A percentile compares a stretch with the other conserved stretches of the same genome.
These are phyloP conservation scores for Neolentinus lepideus DNA, from an alignment of 1,284 basidiomycete genomes.

Conservation along the genomic window DNA sequence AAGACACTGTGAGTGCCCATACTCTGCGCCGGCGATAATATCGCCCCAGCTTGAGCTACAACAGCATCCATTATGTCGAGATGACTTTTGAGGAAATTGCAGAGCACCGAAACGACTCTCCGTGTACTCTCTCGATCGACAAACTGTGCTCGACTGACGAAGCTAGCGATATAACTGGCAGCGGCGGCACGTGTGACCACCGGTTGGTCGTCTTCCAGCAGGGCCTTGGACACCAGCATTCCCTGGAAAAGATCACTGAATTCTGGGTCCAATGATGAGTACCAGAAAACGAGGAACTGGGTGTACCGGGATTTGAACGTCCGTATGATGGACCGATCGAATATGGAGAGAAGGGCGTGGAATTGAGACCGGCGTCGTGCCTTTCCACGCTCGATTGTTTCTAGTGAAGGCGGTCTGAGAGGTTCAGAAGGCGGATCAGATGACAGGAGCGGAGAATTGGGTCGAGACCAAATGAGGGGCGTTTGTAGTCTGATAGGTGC, in stretches of 20 bases:
- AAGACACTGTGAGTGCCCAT: conserved; percentile 68
- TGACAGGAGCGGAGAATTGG: conserved; percentile 10
- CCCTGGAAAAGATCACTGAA: conserved; percentile 94
- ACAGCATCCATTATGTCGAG: conserved; percentile 65
- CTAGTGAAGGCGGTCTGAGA: conserved; percentile 16
- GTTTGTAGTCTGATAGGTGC: conserved; percentile 8
- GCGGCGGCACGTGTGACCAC: conserved; percentile 82
- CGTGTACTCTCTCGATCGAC: conserved; percentile 75
- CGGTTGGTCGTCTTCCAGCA: conserved; percentile 59
- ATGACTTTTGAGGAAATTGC: conserved; percentile 76
- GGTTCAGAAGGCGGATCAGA: conserved; percentile 6
- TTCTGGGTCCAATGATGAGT: conserved; percentile 81
- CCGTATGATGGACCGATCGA: conserved; percentile 87
- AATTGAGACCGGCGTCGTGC: conserved; percentile 58
- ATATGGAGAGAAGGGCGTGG: conserved; percentile 85
- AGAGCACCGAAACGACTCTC: conserved; percentile 76
- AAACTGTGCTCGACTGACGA: conserved; percentile 88
- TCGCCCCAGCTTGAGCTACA: conserved; percentile 24
- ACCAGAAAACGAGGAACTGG: conserved; percentile 97
- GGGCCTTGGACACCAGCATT: conserved; percentile 82
- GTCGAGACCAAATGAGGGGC: conserved; percentile 12
- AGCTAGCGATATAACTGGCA: conserved; percentile 87
- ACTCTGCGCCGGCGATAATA: conserved; percentile 19
- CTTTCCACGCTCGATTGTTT: conserved; percentile 24
- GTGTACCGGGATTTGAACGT: conserved; percentile 98